Evolutionary conservation across 1,139 yeast species (phyloP).

Genomic region (Candida frijolesensis): DNA sequence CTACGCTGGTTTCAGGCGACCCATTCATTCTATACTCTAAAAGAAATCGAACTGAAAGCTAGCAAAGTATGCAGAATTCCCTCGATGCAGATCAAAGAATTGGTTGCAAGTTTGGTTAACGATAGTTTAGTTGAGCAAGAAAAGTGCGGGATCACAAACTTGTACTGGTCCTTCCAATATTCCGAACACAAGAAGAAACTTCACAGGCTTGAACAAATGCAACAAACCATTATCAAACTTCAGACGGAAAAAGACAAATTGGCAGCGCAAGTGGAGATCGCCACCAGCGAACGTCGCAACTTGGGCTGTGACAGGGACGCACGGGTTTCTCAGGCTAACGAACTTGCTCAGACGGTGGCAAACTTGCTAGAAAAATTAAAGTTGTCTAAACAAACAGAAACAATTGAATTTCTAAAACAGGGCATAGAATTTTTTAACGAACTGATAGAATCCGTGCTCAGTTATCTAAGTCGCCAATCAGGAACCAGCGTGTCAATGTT

Average conservation of each 20-base stretch:
- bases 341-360: conserved; percentile 1
- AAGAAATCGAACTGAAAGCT: conserved; percentile 50
- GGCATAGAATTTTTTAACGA: conserved; percentile 19
- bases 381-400: conserved; percentile 5
- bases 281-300: conserved; percentile 5
- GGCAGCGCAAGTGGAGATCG: conserved; percentile 4
- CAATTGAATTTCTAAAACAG: conserved; percentile 4
- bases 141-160: conserved; percentile 55
- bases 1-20: conserved; percentile 42
- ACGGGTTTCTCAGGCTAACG: conserved; percentile 3
- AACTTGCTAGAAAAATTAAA: conserved; percentile 6
- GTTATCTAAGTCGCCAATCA: conserved; percentile 16
- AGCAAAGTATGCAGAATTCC: conserved; percentile 48
- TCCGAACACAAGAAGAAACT: conserved; percentile 25
- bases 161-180: conserved; percentile 56
- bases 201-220: conserved; percentile 18
- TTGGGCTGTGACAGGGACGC: conserved; percentile 5
- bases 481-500: conserved; percentile 9
- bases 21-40: conserved; percentile 47
- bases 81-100: conserved; percentile 52
- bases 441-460: conserved; percentile 16
- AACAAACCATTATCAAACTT: conserved; percentile 16
- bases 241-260: conserved; percentile 9
- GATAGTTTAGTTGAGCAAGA: conserved; percentile 49
- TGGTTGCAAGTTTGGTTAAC: conserved; percentile 47